These are phyloP conservation scores for Lactuca sativa DNA, from an alignment of 129 eudicot species.

Conservation along the genomic window DNA sequence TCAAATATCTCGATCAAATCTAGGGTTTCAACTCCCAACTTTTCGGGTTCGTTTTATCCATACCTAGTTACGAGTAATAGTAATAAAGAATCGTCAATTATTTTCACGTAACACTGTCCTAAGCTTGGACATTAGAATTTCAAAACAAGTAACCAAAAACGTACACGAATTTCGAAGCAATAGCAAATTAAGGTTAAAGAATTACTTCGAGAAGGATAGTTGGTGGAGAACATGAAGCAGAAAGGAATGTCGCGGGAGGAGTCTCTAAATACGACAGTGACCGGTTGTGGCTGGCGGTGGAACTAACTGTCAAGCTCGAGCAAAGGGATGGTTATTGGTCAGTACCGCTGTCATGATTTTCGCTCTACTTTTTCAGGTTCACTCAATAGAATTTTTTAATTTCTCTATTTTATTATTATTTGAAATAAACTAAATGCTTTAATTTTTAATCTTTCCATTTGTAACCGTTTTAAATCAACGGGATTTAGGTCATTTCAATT, in stretches of 20 bases:
- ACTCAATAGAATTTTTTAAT: background rate
- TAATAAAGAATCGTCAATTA: background rate
- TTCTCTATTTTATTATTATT: no score
- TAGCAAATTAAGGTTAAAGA: background rate
- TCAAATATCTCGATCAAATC: background rate
- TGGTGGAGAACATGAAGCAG: background rate
- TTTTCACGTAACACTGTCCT: background rate
- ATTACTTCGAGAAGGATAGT: background rate
- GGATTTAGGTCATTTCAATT: no score
- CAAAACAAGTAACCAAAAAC: background rate
- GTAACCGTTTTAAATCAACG: no score
- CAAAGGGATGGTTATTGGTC: background rate
- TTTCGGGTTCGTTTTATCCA: background rate
- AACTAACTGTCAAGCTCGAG: background rate
- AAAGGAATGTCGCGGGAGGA: background rate
- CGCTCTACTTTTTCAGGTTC: background rate
- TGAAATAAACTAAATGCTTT: no score
- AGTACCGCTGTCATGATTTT: background rate
- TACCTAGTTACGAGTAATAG: background rate
- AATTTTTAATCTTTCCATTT: no score
- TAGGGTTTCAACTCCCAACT: conserved; percentile 12
- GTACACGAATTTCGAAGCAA: background rate
- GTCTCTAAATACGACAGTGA: background rate
- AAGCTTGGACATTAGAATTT: background rate
- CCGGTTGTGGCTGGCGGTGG: conserved; percentile 10